Evolutionary conservation across 148 eudicot species (phyloP).

Genomic region (Camellia granthamiana): DNA sequence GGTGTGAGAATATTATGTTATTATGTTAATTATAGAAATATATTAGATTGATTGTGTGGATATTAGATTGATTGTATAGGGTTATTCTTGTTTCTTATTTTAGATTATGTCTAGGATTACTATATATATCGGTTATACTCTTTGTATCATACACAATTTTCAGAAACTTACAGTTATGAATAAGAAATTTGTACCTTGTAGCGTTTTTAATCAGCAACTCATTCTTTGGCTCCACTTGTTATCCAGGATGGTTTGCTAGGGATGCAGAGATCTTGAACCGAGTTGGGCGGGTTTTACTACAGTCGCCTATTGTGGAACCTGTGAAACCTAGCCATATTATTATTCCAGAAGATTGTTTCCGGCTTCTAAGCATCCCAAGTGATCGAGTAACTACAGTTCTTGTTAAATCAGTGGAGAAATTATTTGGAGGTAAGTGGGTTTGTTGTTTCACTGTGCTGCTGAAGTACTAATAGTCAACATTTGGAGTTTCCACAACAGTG

Average conservation of each 20-base stretch:
- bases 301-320: slow-evolving; percentile 28
- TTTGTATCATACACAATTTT: no score
- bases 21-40: no score
- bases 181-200: background rate
- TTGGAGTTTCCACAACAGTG: background rate
- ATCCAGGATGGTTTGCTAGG: slow-evolving; percentile 93
- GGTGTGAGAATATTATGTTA: no score
- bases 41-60: no score
- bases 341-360: slow-evolving; percentile 82
- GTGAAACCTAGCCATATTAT: slow-evolving; percentile 42
- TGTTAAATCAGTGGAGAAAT: slow-evolving; percentile 49
- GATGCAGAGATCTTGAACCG: slow-evolving; percentile 56
- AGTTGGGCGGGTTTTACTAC: slow-evolving; percentile 65
- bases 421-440: slow-evolving; percentile 57
- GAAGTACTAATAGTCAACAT: background rate
- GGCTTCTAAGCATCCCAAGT: slow-evolving; percentile 59
- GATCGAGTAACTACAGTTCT: slow-evolving; percentile 48
- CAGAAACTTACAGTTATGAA: background rate
- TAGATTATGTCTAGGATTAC: no score
- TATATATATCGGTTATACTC: no score
- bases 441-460: background rate
- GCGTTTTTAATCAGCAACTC: background rate
- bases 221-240: slow-evolving; percentile 11
- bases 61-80: no score
- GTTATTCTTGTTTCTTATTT: no score